Evolutionary conservation across 345 rosid genomes (phyloP), one percentile per base, ranked within the genome.

Genomic region (Murraya koenigii): DNA sequence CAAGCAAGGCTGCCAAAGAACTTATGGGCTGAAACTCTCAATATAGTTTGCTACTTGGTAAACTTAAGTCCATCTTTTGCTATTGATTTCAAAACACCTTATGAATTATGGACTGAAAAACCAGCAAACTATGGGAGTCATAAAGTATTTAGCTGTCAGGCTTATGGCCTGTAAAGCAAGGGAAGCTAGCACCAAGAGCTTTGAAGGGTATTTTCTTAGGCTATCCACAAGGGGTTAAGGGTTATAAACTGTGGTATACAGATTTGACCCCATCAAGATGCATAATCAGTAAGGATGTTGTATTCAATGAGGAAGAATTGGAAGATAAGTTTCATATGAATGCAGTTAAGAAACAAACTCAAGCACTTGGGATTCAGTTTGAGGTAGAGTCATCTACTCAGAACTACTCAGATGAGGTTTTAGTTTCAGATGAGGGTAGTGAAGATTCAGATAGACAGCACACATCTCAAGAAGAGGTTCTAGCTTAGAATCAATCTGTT

Each of bases 261-360:
- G 11, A 55, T 2, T 7, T 1, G 2, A 22, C 1, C 8, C 22
- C 3, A 55, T 10, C 19, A 15, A 49, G 0, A 4, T 55, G 60
- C 0, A 55, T 55, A 1, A 22, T 20, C 2, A 55, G 3, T 0
- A 22, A 3, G 9, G 25, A 55, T 20, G 3, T 55, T 0, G 0
- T 20, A 2, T 55, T 55, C 9, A 22, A 55, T 55, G 10, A 55
- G 1, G 10, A 7, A 1, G 25, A 55, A 7, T 2, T 22, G 7
- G 2, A 30, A 30, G 11, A 38, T 8, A 38, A 38, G 0, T 7
- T 8, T 38, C 0, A 7, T 0, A 38, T 1, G 2, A 2, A 8
- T 8, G 8, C 1, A 38, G 0, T 1, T 0, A 1, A 38, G 41
- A 8, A 38, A 7, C 2, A 0, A 8, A 8, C 2, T 1, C 2